phyloP scores from a whole-genome alignment of 78 protist species.

The Dictyostelium intermedium region DNA sequence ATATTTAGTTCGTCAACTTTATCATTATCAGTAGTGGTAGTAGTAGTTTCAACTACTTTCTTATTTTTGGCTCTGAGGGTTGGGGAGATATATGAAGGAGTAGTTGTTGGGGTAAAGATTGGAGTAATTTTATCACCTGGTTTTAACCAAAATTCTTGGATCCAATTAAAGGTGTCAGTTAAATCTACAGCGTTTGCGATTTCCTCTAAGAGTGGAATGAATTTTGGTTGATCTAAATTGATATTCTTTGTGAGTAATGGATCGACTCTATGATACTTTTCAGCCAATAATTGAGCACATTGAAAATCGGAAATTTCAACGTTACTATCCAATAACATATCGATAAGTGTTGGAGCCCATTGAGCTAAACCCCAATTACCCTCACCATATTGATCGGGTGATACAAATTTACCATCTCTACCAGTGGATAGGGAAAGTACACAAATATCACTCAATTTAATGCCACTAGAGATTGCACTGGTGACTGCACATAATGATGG shows the following conservation, averaged over 20 bases:
- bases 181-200: constrained; percentile 59
- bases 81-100: constrained; percentile 30
- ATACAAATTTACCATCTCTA: constrained; percentile 55
- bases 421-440: constrained; percentile 73
- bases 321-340: constrained; percentile 67
- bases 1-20: neutral
- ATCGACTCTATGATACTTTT: constrained; percentile 58
- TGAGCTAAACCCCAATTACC: constrained; percentile 81
- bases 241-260: constrained; percentile 53
- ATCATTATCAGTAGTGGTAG: neutral
- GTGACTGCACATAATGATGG: constrained; percentile 76
- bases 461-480: constrained; percentile 45
- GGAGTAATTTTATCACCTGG: neutral
- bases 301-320: constrained; percentile 66
- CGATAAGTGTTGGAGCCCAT: constrained; percentile 74
- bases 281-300: constrained; percentile 49
- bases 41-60: neutral
- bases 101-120: constrained; percentile 34
- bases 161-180: constrained; percentile 43
- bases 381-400: constrained; percentile 55
- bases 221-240: constrained; percentile 62
- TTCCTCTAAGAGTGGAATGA: constrained; percentile 41
- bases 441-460: constrained; percentile 1
- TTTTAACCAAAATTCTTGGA: constrained; percentile 50
- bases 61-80: neutral